Evolutionary conservation across 805 yeast genomes (phyloP), one percentile per base, ranked within the genome.

Genomic region (Brettanomyces naardenensis): DNA sequence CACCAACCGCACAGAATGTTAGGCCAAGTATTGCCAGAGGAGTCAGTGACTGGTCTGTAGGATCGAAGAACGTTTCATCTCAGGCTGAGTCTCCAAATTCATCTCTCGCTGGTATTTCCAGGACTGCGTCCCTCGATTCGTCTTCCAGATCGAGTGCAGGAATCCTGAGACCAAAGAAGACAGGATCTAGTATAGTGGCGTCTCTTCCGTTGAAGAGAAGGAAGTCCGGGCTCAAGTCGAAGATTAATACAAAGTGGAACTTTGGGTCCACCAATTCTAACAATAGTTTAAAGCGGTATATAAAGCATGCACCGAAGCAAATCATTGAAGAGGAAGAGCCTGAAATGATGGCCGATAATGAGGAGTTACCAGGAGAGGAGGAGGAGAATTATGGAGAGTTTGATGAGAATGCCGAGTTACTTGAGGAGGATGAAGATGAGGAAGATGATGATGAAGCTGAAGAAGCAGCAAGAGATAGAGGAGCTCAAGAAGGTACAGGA

Each of bases 91-190:
- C 66, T 1, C 62, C 66, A 2, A 53, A 49, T 27, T 61, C 65
- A 1, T 59, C 65, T 3, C 45, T 49, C 28, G 51, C 56, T 5
- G 53, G 54, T 3, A 39, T 60, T n/a, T 60, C 66, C 13, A 43
- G 66, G 30, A 47, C 61, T 5, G 55, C 53, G 28, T 61, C 66
- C 1, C 20, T 59, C n/a, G 66, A 61, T n/a, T 59, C 65, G 2
- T 43, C 54, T 6, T 47, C 61, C 2, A 44, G 51, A 13, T 53
- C 56, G 6, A 35, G 40, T 6, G 44, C 58, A 30, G 59, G 60
- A 9, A 44, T 56, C 17, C 38, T 44, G n/a, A 49, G 47, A 31
- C 42, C 49, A 11, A 47, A 46, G 28, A 45, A 41, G 25, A 44
- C 26, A 6, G 38, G 37, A 9, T 35, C 34, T 22, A 14, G 40